Base-by-base conservation (phyloP, 2,329 filamentous ascomycete species). In the Aspergillus transmontanensis region DNA sequence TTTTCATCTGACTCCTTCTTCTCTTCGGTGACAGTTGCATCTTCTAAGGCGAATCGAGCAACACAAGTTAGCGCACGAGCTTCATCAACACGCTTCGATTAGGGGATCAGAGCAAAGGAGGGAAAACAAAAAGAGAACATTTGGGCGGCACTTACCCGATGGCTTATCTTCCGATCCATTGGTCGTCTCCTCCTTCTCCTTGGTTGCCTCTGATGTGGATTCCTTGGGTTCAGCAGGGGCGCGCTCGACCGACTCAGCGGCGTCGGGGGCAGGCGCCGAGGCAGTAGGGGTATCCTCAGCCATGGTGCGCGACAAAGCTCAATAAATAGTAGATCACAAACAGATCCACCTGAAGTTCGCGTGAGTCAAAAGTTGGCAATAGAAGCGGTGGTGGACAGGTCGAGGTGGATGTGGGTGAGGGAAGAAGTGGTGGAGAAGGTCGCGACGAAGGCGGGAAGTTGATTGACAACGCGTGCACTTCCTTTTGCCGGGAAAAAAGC, bases 221-320 rank as follows among this genome's bases (percentile, higher is more conserved):
- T 71, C 69, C 45, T 73, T 68, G 57, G 69, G 41, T 60, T 76
- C 73, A 63, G 69, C 66, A 62, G 69, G 63, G 64, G 68, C 68
- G 68, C 66, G 74, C 73, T 75, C 74, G 54, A 66, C 67, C 30
- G 70, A 67, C 70, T 72, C 71, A 69, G 12, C 21, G 45, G 45
- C 45, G 23, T 78, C 74, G 64, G 64, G 71, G 64, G 71, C 71
- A 62, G 74, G 68, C 64, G 72, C 68, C 66, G 72, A 65, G 63
- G 73, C 66, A 63, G 75, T 71, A 68, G 74, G 72, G 57, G 74
- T 74, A 62, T 76, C 74, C 62, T 81, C 79, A 65, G 79, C 75
- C 74, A 80, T 81, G 66, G 67, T 76, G 70, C 68, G 69, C 72
- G 61, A 62, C 61, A 57, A 64, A 61, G 58, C 50, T 65, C 66